Evolutionary conservation across 176 grass and related monocot genomes (phyloP).

Genomic region (Puya raimondii): DNA sequence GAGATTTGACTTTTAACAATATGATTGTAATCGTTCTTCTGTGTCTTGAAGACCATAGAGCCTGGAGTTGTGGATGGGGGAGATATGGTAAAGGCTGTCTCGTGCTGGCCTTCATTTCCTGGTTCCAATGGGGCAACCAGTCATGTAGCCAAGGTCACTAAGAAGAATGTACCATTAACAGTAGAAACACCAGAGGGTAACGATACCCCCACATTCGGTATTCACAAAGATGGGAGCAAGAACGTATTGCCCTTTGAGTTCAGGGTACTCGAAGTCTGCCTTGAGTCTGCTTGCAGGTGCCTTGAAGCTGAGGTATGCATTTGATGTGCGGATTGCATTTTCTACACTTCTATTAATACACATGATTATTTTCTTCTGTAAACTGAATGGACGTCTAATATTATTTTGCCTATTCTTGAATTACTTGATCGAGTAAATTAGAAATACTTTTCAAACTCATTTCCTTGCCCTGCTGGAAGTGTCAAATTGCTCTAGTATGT

Average conservation of each 20-base stretch:
- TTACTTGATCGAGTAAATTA: background rate
- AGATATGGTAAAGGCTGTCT: background rate
- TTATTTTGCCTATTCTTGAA: too few relatives aligned
- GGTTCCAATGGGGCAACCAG: conserved; percentile 26
- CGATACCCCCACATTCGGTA: conserved; percentile 28
- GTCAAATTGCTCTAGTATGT: background rate
- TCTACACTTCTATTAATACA: background rate
- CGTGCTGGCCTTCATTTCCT: conserved; percentile 27
- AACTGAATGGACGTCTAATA: too few relatives aligned
- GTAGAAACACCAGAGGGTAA: conserved; percentile 35
- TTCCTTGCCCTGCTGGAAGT: background rate
- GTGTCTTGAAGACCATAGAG: background rate
- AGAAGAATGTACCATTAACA: conserved; percentile 22
- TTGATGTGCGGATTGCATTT: background rate
- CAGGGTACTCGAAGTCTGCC: conserved; percentile 86
- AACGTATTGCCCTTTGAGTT: conserved; percentile 91
- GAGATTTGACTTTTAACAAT: background rate
- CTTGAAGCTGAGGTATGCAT: conserved; percentile 76
- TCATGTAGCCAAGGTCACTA: conserved; percentile 41
- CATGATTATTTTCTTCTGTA: too few relatives aligned
- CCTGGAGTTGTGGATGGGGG: conserved; percentile 1
- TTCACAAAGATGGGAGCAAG: conserved; percentile 46
- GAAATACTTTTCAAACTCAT: background rate
- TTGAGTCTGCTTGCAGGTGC: conserved; percentile 86
- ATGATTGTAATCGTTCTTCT: background rate